Base-by-base conservation (phyloP, 2,329 filamentous ascomycete genomes). In the Xylariomycetidae sp. region DNA sequence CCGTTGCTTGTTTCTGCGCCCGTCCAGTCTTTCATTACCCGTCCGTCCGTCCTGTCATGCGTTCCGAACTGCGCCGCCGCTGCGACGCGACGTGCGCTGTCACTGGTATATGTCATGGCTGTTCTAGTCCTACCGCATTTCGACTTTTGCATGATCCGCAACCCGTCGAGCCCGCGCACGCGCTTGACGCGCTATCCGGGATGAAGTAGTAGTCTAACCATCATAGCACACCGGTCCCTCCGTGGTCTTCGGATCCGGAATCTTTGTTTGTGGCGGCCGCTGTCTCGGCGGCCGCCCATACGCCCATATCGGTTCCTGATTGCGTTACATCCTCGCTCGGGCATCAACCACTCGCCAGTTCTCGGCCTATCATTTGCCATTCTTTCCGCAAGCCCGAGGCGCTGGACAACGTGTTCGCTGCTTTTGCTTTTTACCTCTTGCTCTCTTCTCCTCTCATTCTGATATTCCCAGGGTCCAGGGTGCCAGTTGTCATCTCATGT, bases 241-340 rank as follows among this genome's bases (percentile, higher is more conserved):
- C n/a, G 24, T 25, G 12, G n/a, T 14, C n/a, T 12, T 13, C 24
- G 6, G 24, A 25, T 6, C 24, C 28, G 15, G 23, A 20, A 9
- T 22, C 15, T 6, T 30, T 39, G 32, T 46, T 43, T 41, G 29
- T 39, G 32, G 27, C 39, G 40, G 34, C 14, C 37, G 27, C 32
- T 17, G 31, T 23, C 12, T 13, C 24, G 4, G 25, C 32, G 34
- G 26, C 31, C 37, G 38, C 18, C 10, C n/a, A n/a, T n/a, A 16
- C 26, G 13, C 7, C 26, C 10, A 26, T 9, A 13, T 8, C 6
- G 16, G 17, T 23, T 20, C 20, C 14, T 15, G n/a, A 15, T 25
- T 23, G 19, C 30, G n/a, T 32, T 24, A 12, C 19, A 8, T 17
- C 30, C 22, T 14, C 12, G 17, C 30, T 25, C 22, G 22, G 22